phyloP scores from a whole-genome alignment of 202 grass and related monocot genomes.

The Bolboschoenoplectus hybrid region DNA sequence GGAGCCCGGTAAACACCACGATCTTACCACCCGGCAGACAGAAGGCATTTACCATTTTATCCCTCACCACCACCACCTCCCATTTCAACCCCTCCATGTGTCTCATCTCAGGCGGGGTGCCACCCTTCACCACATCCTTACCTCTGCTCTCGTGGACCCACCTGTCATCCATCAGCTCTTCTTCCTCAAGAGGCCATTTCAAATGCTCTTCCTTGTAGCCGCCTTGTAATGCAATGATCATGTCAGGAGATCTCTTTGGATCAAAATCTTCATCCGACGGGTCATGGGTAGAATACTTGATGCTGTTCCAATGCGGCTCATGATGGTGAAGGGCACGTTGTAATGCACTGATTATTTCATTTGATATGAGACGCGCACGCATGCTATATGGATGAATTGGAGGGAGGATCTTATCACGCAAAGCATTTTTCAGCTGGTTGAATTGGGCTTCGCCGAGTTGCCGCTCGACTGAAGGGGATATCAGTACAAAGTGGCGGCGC shows the following conservation, averaged over 20 bases:
- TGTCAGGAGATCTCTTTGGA: slow-evolving; percentile 31
- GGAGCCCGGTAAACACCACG: slow-evolving; percentile 79
- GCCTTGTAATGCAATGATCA: background rate
- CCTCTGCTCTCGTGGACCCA: slow-evolving; percentile 62
- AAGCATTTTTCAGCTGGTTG: slow-evolving; percentile 54
- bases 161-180: slow-evolving; percentile 81
- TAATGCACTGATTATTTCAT: slow-evolving; percentile 72
- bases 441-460: slow-evolving; percentile 76
- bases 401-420: slow-evolving; percentile 71
- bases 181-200: slow-evolving; percentile 48
- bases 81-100: slow-evolving; percentile 82
- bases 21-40: slow-evolving; percentile 91
- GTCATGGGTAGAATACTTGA: background rate
- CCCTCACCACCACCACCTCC: slow-evolving; percentile 78
- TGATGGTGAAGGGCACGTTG: slow-evolving; percentile 50
- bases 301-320: slow-evolving; percentile 8
- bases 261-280: slow-evolving; percentile 26
- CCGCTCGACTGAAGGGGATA: slow-evolving; percentile 66
- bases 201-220: slow-evolving; percentile 29
- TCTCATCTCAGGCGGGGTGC: slow-evolving; percentile 41
- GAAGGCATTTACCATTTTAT: slow-evolving; percentile 66
- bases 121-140: slow-evolving; percentile 47
- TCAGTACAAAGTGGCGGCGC: slow-evolving; percentile 67
- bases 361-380: slow-evolving; percentile 72
- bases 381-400: slow-evolving; percentile 88